A percentile compares a stretch with the other conserved stretches of the same genome.
Conservation (phyloP, 106 monocot genomes). For the Ottelia alismoides region DNA sequence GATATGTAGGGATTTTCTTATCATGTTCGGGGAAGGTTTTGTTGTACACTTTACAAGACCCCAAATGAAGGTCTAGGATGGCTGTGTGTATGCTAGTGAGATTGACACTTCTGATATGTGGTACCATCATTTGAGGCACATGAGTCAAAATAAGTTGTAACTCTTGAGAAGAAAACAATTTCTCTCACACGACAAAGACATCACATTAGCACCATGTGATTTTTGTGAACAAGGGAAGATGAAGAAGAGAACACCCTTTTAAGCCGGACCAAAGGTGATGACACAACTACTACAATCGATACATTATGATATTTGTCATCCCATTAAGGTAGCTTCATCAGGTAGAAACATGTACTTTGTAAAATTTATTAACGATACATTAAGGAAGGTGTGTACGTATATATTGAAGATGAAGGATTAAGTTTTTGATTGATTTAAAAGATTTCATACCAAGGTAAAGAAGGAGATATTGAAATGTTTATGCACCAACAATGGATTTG, state of each 20-base stretch:
- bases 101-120: background rate
- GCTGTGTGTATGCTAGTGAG: background rate
- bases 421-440: background rate
- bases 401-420: background rate
- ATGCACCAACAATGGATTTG: background rate
- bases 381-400: background rate
- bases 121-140: background rate
- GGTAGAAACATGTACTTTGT: background rate
- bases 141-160: background rate
- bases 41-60: background rate
- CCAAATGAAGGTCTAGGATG: background rate
- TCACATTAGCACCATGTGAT: background rate
- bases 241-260: background rate
- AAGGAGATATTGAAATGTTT: background rate
- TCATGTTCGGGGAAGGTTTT: background rate
- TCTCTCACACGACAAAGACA: background rate
- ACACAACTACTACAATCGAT: background rate
- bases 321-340: background rate
- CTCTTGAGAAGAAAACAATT: background rate
- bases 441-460: background rate
- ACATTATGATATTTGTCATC: background rate
- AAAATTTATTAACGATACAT: background rate
- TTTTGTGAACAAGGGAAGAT: background rate
- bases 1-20: background rate
- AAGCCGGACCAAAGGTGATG: background rate